Evolutionary conservation across 73 alveolate species (phyloP).

Genomic region (Durusdinium trenchii): DNA sequence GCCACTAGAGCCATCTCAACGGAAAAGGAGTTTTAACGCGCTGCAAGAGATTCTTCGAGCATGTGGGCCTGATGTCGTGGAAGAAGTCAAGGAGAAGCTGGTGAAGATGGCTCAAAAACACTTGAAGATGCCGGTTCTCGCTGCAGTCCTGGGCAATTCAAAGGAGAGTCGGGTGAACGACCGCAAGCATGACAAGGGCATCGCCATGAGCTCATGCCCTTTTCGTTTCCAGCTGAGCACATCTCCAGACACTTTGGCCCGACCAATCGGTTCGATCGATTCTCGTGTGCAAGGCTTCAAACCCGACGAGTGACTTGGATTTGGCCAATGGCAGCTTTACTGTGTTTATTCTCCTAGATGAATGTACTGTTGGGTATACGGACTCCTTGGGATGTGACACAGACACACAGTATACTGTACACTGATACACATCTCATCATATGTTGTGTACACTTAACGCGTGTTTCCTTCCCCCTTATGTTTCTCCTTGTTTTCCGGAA

Average conservation of each 20-base stretch:
- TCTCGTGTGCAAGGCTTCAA: conserved; percentile 47
- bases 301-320: too few relatives aligned
- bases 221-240: conserved; percentile 31
- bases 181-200: background rate
- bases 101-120: conserved; percentile 2
- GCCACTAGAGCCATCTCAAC: background rate
- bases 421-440: too few relatives aligned
- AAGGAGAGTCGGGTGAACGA: background rate
- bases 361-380: too few relatives aligned
- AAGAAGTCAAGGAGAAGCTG: background rate
- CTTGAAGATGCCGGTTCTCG: conserved; percentile 39
- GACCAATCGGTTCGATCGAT: conserved; percentile 8
- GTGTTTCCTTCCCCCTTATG: too few relatives aligned
- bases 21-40: background rate
- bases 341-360: too few relatives aligned
- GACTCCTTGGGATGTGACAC: too few relatives aligned
- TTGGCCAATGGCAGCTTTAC: too few relatives aligned
- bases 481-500: too few relatives aligned
- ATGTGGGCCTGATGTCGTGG: background rate
- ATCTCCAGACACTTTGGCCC: conserved; percentile 1
- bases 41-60: conserved; percentile 14
- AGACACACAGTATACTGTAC: too few relatives aligned
- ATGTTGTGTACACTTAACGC: too few relatives aligned
- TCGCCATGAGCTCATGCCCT: background rate
- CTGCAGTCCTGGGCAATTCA: background rate